Conservation (phyloP, 805 yeast species). For the Ogataea chonburiensis region DNA sequence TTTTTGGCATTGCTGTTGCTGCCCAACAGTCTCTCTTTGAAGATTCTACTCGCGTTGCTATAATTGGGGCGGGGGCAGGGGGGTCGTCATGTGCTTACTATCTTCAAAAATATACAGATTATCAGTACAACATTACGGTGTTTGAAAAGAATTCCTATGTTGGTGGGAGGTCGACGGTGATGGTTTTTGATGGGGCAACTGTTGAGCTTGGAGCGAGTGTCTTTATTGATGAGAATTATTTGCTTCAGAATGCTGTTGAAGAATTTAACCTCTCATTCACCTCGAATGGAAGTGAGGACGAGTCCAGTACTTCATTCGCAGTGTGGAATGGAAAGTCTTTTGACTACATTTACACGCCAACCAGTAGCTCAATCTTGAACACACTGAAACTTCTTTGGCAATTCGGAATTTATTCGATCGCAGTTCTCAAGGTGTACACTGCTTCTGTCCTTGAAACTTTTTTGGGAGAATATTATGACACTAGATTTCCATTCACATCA, state of each 20-base stretch:
- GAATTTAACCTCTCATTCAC: conserved; percentile 37
- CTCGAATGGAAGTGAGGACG: conserved; percentile 14
- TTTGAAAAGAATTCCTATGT: conserved; percentile 40
- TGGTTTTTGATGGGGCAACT: conserved; percentile 26
- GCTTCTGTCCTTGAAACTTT: conserved; percentile 30
- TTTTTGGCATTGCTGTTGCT: conserved; percentile 3
- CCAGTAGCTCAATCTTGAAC: conserved; percentile 9
- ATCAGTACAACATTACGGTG: conserved; percentile 38
- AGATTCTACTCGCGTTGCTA: conserved; percentile 30
- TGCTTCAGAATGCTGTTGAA: conserved; percentile 38
- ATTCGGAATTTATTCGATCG: conserved; percentile 34
- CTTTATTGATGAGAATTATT: conserved; percentile 40
- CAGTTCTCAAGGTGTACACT: conserved; percentile 16
- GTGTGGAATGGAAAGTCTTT: conserved; percentile 40
- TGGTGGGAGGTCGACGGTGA: conserved; percentile 47
- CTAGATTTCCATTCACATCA: conserved; percentile 38
- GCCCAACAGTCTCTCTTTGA: conserved; percentile 1
- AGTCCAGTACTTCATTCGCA: conserved; percentile 26
- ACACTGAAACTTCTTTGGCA: conserved; percentile 27
- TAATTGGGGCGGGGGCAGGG: conserved; percentile 53
- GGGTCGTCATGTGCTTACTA: conserved; percentile 49
- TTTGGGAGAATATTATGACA: conserved; percentile 30
- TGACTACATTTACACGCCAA: conserved; percentile 14
- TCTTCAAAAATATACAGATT: conserved; percentile 38
- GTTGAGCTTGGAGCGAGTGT: conserved; percentile 49